These are phyloP conservation scores for Phytophthora palmivora DNA, from an alignment of 352 stramenopile genomes.

Conservation along the genomic window DNA sequence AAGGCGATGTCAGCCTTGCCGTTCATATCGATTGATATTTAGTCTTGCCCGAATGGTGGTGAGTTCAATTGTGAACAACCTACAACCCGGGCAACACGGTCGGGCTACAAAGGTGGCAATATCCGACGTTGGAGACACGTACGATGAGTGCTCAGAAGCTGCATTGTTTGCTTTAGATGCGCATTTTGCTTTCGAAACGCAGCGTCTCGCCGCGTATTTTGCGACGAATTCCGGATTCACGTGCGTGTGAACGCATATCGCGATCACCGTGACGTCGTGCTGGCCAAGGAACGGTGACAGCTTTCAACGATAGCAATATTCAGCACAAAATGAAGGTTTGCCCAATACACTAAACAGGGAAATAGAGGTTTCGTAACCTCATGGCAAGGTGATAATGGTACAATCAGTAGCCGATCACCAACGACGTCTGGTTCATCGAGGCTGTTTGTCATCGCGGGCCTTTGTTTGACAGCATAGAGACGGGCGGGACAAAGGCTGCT, in stretches of 20 bases:
- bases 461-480: conserved; percentile 11
- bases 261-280: conserved; percentile 16
- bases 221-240: conserved; percentile 16
- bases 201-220: conserved; percentile 6
- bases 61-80: conserved; percentile 24
- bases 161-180: conserved; percentile 16
- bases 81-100: background rate
- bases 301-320: conserved; percentile 20
- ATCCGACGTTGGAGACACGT: conserved; percentile 24
- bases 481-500: conserved; percentile 10
- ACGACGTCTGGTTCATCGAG: background rate
- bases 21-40: conserved; percentile 27
- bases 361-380: no score
- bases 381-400: background rate
- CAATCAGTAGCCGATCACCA: background rate
- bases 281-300: background rate
- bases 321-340: no score
- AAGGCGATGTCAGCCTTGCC: conserved; percentile 50
- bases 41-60: conserved; percentile 4
- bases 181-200: background rate
- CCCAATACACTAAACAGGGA: no score
- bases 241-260: background rate
- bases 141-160: conserved; percentile 20
- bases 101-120: conserved; percentile 20
- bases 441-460: conserved; percentile 1